Base-by-base conservation (phyloP, 1,139 yeast species). In the Ogataea hybrid region DNA sequence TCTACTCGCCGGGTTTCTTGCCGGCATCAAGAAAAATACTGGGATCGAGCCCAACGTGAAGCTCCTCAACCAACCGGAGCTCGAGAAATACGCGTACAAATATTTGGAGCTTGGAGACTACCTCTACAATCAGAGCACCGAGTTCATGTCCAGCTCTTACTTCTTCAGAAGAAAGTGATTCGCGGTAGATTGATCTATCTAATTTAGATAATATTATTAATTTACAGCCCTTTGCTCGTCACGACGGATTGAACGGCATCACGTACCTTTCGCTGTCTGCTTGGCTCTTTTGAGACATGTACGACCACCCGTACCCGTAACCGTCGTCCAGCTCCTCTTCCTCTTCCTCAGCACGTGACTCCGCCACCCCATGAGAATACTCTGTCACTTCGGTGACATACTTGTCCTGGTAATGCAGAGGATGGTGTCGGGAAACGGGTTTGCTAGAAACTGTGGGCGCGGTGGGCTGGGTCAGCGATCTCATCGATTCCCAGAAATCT, bases 81-180 rank as follows among this genome's bases (percentile, higher is more conserved):
- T 83, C 10, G 75, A 75, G 56, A 70, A 74, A 32, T 82, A 84
- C 56, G 68, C 82, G 14, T 68, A 68, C 27, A 83, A 79, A 57
- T 92, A 88, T 60, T 73, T 92, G 51, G 84, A 80, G 43, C 64
- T 83, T 25, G 98, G 98, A n/a, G 98, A 92, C 57, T 78, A 80
- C 62, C 69, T 85, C 5, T 81, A 84, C 55, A 96, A 89, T 58
- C 74, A 77, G 44, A 70, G 86, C 28, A 82, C 84, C 11, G 85
- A 88, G 5, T 73, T 78, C 52, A 76, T 88, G 71, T 80, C 83
- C 36, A 71, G 83, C 9, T 83, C 95, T 2, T 75, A 77, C 15
- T 87, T 83, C 63, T 92, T 89, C 65, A 80, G 49, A 32, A 77
- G 92, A 56, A 75, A 68, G 53, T 75, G 53, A 49, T 11, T n/a